These are phyloP conservation scores for Cornus controversa DNA, from an alignment of 148 eudicot genomes.

Conservation along the genomic window DNA sequence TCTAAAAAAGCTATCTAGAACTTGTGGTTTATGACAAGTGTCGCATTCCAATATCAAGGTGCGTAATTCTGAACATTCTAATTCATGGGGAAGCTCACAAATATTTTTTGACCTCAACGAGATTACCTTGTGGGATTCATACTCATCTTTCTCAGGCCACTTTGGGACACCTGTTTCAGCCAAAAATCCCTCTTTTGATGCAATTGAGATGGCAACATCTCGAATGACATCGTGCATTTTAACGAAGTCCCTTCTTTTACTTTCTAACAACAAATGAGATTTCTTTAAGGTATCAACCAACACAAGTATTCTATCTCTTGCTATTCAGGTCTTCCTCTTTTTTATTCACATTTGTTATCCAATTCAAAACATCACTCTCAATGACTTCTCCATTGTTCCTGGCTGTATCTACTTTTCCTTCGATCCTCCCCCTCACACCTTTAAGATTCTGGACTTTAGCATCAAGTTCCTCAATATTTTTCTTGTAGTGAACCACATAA, in stretches of 20 bases:
- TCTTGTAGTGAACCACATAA: background rate
- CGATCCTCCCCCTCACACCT: no score
- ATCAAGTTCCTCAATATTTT: background rate
- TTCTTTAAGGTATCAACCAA: background rate
- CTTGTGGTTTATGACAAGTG: background rate
- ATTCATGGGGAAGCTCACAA: background rate
- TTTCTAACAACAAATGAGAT: conserved; percentile 10
- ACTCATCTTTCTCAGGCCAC: background rate
- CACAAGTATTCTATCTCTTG: background rate
- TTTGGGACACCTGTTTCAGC: background rate
- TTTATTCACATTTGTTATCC: background rate
- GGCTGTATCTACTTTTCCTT: background rate
- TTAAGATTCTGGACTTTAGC: background rate
- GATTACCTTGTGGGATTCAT: background rate
- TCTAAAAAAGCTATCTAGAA: conserved; percentile 4
- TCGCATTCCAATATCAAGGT: conserved; percentile 6
- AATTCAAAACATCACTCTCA: background rate
- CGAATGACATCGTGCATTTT: conserved; percentile 27
- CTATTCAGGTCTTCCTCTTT: background rate
- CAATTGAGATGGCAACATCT: conserved; percentile 10
- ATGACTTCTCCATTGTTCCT: background rate
- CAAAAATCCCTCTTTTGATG: background rate
- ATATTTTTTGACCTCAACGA: background rate
- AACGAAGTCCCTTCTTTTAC: background rate
- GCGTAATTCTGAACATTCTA: conserved; percentile 5